These are phyloP conservation scores for Penicillium sp. DNA, from an alignment of 2,329 filamentous ascomycete genomes.

Conservation along the genomic window DNA sequence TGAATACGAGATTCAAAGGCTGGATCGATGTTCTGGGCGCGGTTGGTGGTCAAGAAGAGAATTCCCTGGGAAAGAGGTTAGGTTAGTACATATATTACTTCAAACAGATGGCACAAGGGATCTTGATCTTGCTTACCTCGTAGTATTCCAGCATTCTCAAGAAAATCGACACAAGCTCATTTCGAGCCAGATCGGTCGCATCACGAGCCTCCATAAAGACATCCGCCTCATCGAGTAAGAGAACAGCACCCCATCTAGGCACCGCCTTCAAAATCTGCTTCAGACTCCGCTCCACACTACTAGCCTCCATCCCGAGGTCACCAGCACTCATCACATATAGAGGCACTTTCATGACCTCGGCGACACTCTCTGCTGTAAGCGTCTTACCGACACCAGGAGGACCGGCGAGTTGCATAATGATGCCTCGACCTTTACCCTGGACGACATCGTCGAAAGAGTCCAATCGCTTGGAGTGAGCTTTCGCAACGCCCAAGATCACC, in stretches of 20 bases:
- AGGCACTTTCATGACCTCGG: conserved; percentile 53
- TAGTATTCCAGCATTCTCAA: conserved; percentile 33
- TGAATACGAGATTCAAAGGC: conserved; percentile 53
- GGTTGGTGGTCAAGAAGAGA: conserved; percentile 55
- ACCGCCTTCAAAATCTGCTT: conserved; percentile 51
- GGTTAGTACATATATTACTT: too few relatives aligned
- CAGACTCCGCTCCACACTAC: conserved; percentile 47
- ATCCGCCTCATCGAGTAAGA: conserved; percentile 53
- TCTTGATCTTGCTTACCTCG: conserved; percentile 16
- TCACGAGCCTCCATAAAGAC: conserved; percentile 38
- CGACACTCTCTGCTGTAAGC: conserved; percentile 52
- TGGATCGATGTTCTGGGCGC: conserved; percentile 51
- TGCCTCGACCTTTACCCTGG: conserved; percentile 54
- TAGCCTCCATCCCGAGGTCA: conserved; percentile 50
- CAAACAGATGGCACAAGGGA: too few relatives aligned
- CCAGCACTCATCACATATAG: conserved; percentile 52
- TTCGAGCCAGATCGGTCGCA: conserved; percentile 45
- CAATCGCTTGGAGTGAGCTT: conserved; percentile 42
- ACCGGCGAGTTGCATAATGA: conserved; percentile 54
- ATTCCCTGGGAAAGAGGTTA: conserved; percentile 47
- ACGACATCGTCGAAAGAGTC: conserved; percentile 53
- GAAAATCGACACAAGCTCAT: conserved; percentile 48
- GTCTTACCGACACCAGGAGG: conserved; percentile 59
- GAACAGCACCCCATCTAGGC: conserved; percentile 53
- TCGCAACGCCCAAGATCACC: conserved; percentile 50